Evolutionary conservation across 192 early-diverging fungal species (phyloP).

Genomic region (Gryganskiella cystojenkinii): DNA sequence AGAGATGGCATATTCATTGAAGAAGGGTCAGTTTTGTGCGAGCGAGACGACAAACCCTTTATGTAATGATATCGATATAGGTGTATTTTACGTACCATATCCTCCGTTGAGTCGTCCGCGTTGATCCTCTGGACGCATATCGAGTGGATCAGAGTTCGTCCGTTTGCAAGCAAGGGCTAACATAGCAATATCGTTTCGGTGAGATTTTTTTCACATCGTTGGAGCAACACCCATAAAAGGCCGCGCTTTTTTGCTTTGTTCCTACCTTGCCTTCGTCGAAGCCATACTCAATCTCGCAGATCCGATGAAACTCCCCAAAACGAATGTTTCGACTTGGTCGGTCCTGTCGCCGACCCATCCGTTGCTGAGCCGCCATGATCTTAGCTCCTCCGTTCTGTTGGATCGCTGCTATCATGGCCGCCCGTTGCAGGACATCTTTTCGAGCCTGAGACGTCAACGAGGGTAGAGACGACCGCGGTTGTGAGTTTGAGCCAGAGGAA

Average conservation of each 20-base stretch:
- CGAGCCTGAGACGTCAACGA: constrained; percentile 39
- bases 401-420: constrained; percentile 48
- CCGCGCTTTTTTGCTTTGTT: not conserved
- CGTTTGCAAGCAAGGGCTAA: constrained; percentile 45
- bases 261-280: constrained; percentile 50
- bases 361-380: constrained; percentile 23
- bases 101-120: constrained; percentile 14
- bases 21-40: too few relatives aligned
- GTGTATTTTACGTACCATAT: constrained; percentile 18
- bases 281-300: constrained; percentile 45
- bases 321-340: constrained; percentile 40
- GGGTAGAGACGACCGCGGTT: constrained; percentile 29
- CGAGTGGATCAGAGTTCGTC: constrained; percentile 31
- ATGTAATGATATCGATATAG: too few relatives aligned
- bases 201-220: too few relatives aligned
- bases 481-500: constrained; percentile 10
- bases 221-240: too few relatives aligned
- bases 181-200: too few relatives aligned
- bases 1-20: too few relatives aligned
- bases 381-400: constrained; percentile 51
- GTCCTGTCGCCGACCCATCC: constrained; percentile 36
- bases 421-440: constrained; percentile 38
- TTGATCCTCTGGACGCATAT: constrained; percentile 20
- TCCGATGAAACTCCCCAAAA: constrained; percentile 42
- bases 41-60: too few relatives aligned